These are phyloP conservation scores for Daldinia caldariorum DNA, from an alignment of 495 filamentous ascomycete genomes.

Conservation along the genomic window DNA sequence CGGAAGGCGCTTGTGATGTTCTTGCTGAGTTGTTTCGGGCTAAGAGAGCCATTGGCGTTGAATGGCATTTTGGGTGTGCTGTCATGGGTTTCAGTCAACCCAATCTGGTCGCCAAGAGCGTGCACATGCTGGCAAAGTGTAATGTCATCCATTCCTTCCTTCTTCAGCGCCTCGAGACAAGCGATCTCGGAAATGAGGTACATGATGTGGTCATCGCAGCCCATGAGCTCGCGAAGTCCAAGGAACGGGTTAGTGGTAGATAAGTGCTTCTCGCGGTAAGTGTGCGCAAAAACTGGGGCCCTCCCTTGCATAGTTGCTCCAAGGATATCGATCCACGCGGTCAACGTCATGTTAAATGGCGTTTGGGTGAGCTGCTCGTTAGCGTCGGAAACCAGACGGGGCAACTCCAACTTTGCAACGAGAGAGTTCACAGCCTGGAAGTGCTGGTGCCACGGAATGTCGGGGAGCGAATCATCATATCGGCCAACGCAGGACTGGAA, in stretches of 20 bases:
- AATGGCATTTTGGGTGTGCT: conserved; percentile 63
- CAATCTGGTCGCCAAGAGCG: conserved; percentile 81
- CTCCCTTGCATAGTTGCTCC: conserved; percentile 91
- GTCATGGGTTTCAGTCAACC: conserved; percentile 73
- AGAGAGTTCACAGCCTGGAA: conserved; percentile 89
- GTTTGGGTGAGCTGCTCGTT: conserved; percentile 67
- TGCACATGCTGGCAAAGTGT: conserved; percentile 85
- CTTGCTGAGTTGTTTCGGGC: conserved; percentile 79
- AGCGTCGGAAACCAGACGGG: conserved; percentile 66
- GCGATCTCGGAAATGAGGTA: conserved; percentile 98
- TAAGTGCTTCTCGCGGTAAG: conserved; percentile 90
- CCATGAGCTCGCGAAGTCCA: conserved; percentile 93
- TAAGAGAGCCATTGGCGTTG: conserved; percentile 76
- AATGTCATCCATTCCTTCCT: conserved; percentile 81
- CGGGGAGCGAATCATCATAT: conserved; percentile 84
- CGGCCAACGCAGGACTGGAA: conserved; percentile 94
- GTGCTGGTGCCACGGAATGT: conserved; percentile 97
- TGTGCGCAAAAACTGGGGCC: conserved; percentile 87
- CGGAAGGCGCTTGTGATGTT: conserved; percentile 93
- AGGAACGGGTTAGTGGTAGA: conserved; percentile 69
- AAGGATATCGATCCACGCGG: conserved; percentile 96
- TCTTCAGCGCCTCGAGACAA: conserved; percentile 89
- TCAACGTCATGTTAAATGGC: conserved; percentile 94
- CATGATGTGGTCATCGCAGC: conserved; percentile 97
- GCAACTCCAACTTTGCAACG: conserved; percentile 84